phyloP scores from a whole-genome alignment of 805 yeast species.

The Hyphopichia homilentoma region DNA sequence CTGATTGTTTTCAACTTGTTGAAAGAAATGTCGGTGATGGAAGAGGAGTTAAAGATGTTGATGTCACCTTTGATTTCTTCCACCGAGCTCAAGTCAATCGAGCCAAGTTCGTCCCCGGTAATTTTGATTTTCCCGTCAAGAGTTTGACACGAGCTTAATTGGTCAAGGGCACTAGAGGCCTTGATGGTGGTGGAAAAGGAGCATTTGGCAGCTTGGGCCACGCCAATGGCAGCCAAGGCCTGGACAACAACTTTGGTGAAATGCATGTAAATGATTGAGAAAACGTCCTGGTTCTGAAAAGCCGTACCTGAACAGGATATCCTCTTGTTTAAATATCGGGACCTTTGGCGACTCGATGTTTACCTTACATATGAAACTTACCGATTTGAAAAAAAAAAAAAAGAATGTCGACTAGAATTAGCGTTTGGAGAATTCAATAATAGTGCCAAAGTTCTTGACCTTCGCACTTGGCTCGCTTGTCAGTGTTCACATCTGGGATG shows the following conservation, averaged over 20 bases:
- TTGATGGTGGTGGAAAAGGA: slow-evolving; percentile 38
- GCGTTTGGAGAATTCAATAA: no score
- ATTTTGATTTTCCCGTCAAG: slow-evolving; percentile 37
- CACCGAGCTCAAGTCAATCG: slow-evolving; percentile 27
- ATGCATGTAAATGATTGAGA: neutral
- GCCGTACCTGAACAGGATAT: slow-evolving; percentile 1
- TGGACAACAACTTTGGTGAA: neutral
- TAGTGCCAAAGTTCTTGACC: no score
- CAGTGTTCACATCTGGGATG: no score
- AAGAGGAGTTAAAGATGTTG: slow-evolving; percentile 36
- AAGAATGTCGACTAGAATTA: no score
- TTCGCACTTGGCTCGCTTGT: no score
- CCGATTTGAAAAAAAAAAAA: no score
- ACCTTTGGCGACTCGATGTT: no score
- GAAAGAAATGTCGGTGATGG: slow-evolving; percentile 30
- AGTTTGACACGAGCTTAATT: slow-evolving; percentile 37
- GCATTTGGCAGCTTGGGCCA: slow-evolving; percentile 21
- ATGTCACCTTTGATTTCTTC: slow-evolving; percentile 27
- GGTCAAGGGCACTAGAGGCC: slow-evolving; percentile 32
- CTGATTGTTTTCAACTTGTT: slow-evolving; percentile 25
- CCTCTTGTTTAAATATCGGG: neutral
- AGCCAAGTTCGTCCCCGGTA: slow-evolving; percentile 28
- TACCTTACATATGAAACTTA: no score
- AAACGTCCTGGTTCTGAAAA: slow-evolving; percentile 1
- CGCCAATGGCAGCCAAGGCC: slow-evolving; percentile 4